Conservation (phyloP, 1,284 basidiomycete species). For the Sporisorium scitamineum region DNA sequence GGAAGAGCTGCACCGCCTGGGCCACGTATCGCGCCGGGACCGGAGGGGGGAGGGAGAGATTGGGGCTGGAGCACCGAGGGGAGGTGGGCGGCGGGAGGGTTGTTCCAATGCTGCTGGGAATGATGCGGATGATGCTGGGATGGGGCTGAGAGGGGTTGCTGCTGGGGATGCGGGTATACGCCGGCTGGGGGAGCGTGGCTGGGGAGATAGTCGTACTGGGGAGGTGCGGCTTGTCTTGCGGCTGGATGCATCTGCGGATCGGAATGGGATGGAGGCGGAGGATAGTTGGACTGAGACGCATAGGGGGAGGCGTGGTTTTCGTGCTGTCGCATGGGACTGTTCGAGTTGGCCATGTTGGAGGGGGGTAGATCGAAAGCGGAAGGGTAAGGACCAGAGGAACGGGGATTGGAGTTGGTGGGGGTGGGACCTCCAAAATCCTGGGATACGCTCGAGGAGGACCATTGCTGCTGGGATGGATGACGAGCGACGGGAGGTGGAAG, state of each 20-base stretch:
- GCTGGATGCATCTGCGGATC: conserved; percentile 30
- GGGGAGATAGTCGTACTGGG: conserved; percentile 29
- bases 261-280: conserved; percentile 20
- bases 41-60: conserved; percentile 5
- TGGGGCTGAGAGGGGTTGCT: conserved; percentile 12
- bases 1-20: conserved; percentile 4
- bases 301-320: conserved; percentile 21
- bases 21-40: neutral
- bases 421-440: conserved; percentile 35
- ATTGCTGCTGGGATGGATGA: conserved; percentile 26
- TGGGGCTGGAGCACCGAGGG: conserved; percentile 43
- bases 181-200: conserved; percentile 12
- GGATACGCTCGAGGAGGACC: conserved; percentile 14
- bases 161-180: conserved; percentile 25
- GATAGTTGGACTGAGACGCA: conserved; percentile 24
- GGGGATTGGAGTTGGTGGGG: conserved; percentile 25
- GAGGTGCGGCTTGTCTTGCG: conserved; percentile 5
- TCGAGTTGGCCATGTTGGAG: conserved; percentile 7
- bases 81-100: conserved; percentile 12
- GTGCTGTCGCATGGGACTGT: conserved; percentile 37
- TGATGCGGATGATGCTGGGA: conserved; percentile 19
- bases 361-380: conserved; percentile 19
- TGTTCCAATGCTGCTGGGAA: conserved; percentile 34
- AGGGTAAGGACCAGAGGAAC: conserved; percentile 30
- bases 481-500: conserved; percentile 29